Percentiles rank a stretch among this genome's conserved stretches.
phyloP scores from a whole-genome alignment of 371 early-diverging fungal genomes.

The Aphelidium insulamus region DNA sequence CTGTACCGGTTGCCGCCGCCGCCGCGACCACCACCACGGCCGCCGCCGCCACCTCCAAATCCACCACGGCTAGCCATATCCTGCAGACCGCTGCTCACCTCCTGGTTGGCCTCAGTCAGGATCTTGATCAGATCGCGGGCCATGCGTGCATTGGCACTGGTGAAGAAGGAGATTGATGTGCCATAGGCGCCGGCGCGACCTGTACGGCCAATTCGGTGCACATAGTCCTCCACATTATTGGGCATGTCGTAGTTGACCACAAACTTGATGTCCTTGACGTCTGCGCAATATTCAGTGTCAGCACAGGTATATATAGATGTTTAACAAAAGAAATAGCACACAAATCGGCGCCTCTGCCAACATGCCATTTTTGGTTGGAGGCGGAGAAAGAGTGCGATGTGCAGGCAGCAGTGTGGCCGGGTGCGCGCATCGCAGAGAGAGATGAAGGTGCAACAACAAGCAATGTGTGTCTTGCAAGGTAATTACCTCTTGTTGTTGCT shows the following conservation, averaged over 20 bases:
- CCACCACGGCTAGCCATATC: slow-evolving; percentile 41
- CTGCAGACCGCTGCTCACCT: slow-evolving; percentile 57
- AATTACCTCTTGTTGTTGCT: too few relatives aligned
- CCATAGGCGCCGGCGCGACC: slow-evolving; percentile 96
- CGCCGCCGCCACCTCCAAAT: slow-evolving; percentile 16
- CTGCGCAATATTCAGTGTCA: too few relatives aligned
- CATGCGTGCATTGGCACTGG: slow-evolving; percentile 67
- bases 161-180: slow-evolving; percentile 89
- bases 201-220: slow-evolving; percentile 98
- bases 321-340: too few relatives aligned
- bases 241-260: slow-evolving; percentile 91
- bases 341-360: too few relatives aligned
- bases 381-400: too few relatives aligned
- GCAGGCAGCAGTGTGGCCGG: too few relatives aligned
- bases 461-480: too few relatives aligned
- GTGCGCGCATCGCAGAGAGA: too few relatives aligned
- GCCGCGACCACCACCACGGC: slow-evolving; percentile 34
- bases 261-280: slow-evolving; percentile 69
- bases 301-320: too few relatives aligned
- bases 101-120: slow-evolving; percentile 84
- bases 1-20: slow-evolving; percentile 26
- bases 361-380: too few relatives aligned
- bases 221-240: slow-evolving; percentile 77
- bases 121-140: slow-evolving; percentile 78
- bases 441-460: too few relatives aligned